Evolutionary conservation across 176 grass and related monocot genomes (phyloP).

Genomic region (Oropetium thomaeum): DNA sequence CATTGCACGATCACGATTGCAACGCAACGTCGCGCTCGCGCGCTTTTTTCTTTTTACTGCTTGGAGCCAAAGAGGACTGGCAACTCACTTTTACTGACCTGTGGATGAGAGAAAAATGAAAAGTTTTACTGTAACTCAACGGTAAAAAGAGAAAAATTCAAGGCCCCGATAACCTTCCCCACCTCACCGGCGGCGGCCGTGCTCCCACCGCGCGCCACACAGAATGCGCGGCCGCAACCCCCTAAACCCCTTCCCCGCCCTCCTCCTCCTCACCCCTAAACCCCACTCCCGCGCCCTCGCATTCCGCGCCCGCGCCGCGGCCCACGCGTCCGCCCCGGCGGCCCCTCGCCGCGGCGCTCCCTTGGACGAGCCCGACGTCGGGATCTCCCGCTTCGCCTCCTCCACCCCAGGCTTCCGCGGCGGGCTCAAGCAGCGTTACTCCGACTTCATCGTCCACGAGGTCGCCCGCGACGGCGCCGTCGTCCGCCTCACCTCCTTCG

Average conservation of each 20-base stretch:
- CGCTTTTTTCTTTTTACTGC: no score
- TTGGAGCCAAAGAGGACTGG: not conserved
- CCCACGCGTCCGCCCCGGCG: not conserved
- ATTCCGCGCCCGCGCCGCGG: not conserved
- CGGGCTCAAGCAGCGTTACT: conserved; percentile 80
- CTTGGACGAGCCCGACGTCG: conserved; percentile 71
- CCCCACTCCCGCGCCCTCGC: conserved; percentile 1
- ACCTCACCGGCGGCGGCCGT: conserved; percentile 4
- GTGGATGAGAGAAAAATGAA: no score
- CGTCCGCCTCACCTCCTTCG: conserved; percentile 79
- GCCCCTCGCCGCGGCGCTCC: conserved; percentile 8
- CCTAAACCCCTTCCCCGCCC: conserved; percentile 7
- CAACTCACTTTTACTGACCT: no score
- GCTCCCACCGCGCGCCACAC: not conserved
- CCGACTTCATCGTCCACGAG: conserved; percentile 94
- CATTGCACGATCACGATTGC: not conserved
- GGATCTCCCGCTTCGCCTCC: conserved; percentile 82
- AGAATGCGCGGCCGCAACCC: conserved; percentile 41
- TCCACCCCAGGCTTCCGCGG: conserved; percentile 72
- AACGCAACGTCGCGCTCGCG: not conserved
- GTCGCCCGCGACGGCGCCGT: conserved; percentile 64
- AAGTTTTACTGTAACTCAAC: no score
- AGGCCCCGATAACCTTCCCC: no score
- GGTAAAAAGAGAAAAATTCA: no score
- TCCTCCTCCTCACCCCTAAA: conserved; percentile 10